Base-by-base conservation (phyloP, 75 land plant species). In the Cunninghamia lanceolata region DNA sequence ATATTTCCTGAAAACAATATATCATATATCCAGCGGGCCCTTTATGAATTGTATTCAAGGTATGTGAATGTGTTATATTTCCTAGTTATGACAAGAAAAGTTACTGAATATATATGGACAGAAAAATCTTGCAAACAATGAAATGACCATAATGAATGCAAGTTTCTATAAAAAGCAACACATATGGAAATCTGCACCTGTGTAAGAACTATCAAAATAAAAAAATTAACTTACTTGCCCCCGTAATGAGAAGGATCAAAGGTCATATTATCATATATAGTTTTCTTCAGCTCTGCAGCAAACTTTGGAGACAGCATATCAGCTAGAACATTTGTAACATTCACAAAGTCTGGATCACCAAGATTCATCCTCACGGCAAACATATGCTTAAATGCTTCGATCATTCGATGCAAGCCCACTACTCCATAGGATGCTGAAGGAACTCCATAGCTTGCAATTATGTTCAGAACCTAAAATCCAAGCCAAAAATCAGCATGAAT, bases 311-410 rank as follows among this genome's bases (percentile, higher is more conserved):
- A 91, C 34, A 96, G 92, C 98, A 96, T 94, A 74, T 94, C 93
- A 9, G 91, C 85, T 2, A 96, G 38, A 59, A 93, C 94, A 36
- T 84, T n/a, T 4, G 91, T 77, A 8, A 90, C 70, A 74, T 96
- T 89, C 2, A 91, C 91, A 84, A 93, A 96, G 59, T 90, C 93
- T n/a, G 96, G 98, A 89, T 96, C 98, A 32, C 92, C 95, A 34
- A 96, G 92, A 63, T 93, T 95, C 95, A 94, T 95, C 82, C 94
- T 93, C 16, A 95, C 87, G 17, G 98, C 98, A 88, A 90, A 91
- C 30, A 88, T 87, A 83, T 96, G 96, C 86, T 96, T 96, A 85
- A 96, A 80, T 46, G 96, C 95, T 89, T 96, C 98, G n/a, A 96
- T 93, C 40, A 88, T 56, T 32, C 96, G 91, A 85, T 96, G 98